Evolutionary conservation across 768 basidiomycete genomes (phyloP).

Genomic region (Zangia roseola): DNA sequence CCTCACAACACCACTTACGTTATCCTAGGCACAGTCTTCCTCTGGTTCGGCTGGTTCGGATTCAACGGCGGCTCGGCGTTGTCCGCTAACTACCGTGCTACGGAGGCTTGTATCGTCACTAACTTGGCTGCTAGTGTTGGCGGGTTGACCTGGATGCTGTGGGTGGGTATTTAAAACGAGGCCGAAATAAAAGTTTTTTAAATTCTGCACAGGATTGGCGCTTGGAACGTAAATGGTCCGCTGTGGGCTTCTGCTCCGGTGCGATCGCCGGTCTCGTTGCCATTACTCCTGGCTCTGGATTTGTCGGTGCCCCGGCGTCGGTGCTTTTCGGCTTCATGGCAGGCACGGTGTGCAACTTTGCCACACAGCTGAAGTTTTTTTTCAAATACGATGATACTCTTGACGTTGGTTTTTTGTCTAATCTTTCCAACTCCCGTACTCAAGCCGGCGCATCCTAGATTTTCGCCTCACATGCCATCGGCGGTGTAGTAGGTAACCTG

Average conservation of each 20-base stretch:
- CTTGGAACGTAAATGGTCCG: slow-evolving; percentile 90
- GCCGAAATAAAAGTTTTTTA: background rate
- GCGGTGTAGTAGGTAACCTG: slow-evolving; percentile 78
- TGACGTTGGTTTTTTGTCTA: slow-evolving; percentile 50
- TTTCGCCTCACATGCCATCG: slow-evolving; percentile 81
- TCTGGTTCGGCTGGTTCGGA: slow-evolving; percentile 97
- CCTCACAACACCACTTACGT: slow-evolving; percentile 94
- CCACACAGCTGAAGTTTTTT: slow-evolving; percentile 91
- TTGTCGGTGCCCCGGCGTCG: slow-evolving; percentile 77
- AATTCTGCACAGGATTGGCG: slow-evolving; percentile 68
- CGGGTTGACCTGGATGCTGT: slow-evolving; percentile 90
- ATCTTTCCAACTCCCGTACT: background rate
- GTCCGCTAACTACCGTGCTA: slow-evolving; percentile 83
- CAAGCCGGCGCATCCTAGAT: slow-evolving; percentile 47
- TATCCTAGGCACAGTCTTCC: slow-evolving; percentile 87
- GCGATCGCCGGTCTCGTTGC: slow-evolving; percentile 89
- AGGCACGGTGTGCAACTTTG: slow-evolving; percentile 86
- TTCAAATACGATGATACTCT: slow-evolving; percentile 76
- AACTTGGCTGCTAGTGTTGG: slow-evolving; percentile 90
- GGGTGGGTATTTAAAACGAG: slow-evolving; percentile 43
- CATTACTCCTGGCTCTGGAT: slow-evolving; percentile 85
- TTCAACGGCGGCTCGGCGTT: slow-evolving; percentile 94
- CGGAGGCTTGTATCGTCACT: slow-evolving; percentile 88
- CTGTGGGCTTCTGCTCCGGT: slow-evolving; percentile 94
- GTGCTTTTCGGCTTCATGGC: slow-evolving; percentile 84